Percentiles rank a stretch among this genome's conserved stretches.
Evolutionary conservation across 768 basidiomycete genomes (phyloP).

Genomic region (Lentinula lateritia): DNA sequence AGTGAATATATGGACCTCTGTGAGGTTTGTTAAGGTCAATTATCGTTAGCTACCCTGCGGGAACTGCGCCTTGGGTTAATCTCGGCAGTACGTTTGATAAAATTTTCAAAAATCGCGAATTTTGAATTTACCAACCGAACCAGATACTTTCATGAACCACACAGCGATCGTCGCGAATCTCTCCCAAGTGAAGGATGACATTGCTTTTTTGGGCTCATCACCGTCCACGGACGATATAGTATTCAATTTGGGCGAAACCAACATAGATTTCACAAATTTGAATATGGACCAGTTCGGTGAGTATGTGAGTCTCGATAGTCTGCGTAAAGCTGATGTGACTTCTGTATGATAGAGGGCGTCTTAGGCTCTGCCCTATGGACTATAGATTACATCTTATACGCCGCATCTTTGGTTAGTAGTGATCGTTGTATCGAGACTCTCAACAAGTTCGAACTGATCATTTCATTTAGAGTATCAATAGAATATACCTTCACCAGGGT

Average conservation of each 20-base stretch:
- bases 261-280: constrained; percentile 1
- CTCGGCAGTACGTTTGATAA: background rate
- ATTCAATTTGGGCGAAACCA: constrained; percentile 1
- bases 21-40: background rate
- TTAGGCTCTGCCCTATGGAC: constrained; percentile 4
- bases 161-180: constrained; percentile 1
- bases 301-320: background rate
- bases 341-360: background rate
- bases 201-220: background rate
- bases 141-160: constrained; percentile 6
- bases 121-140: background rate
- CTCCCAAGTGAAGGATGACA: background rate
- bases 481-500: constrained; percentile 4
- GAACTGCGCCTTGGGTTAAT: constrained; percentile 2
- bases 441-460: background rate
- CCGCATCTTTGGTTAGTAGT: background rate
- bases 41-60: background rate
- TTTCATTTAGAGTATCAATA: background rate
- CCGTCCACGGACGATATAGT: background rate
- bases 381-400: constrained; percentile 1
- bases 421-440: background rate
- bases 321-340: background rate
- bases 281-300: constrained; percentile 4
- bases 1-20: background rate
- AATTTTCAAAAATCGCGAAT: background rate